These are phyloP conservation scores for Rhodomyrtus psidioides DNA, from an alignment of 441 rosid species.

Conservation along the genomic window DNA sequence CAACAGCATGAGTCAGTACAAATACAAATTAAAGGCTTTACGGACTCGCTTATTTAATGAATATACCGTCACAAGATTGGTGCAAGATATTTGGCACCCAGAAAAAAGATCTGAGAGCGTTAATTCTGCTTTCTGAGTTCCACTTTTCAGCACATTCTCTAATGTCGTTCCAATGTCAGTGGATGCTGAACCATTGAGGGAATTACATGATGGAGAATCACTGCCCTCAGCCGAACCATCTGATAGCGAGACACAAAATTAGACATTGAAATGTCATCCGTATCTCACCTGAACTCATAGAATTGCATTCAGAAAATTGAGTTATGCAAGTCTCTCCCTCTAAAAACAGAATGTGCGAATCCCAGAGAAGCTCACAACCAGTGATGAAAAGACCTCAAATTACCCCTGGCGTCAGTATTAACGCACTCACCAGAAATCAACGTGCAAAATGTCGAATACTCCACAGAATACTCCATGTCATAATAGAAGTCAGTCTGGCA, in stretches of 20 bases:
- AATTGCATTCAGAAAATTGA: background rate
- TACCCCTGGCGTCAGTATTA: background rate
- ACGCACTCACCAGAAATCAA: slow-evolving; percentile 41
- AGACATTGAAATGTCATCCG: background rate
- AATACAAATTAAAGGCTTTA: background rate
- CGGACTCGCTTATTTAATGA: slow-evolving; percentile 11
- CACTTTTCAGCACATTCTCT: slow-evolving; percentile 19
- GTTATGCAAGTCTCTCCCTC: background rate
- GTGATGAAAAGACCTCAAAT: background rate
- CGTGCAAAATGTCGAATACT: slow-evolving; percentile 73
- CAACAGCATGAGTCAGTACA: slow-evolving; percentile 12
- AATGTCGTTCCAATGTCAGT: slow-evolving; percentile 5
- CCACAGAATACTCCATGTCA: slow-evolving; percentile 89
- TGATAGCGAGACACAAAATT: slow-evolving; percentile 13
- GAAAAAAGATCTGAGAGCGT: slow-evolving; percentile 69
- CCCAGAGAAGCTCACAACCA: background rate
- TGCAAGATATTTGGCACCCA: slow-evolving; percentile 68
- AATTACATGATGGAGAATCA: slow-evolving; percentile 12
- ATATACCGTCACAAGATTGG: slow-evolving; percentile 68
- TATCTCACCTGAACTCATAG: background rate
- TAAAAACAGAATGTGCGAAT: background rate
- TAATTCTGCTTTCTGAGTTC: slow-evolving; percentile 31
- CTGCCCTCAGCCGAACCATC: slow-evolving; percentile 28
- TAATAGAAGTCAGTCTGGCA: slow-evolving; percentile 49
- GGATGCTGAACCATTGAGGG: slow-evolving; percentile 13